Conservation (phyloP, 2,329 filamentous ascomycete species). For the Fonsecaea monophora region DNA sequence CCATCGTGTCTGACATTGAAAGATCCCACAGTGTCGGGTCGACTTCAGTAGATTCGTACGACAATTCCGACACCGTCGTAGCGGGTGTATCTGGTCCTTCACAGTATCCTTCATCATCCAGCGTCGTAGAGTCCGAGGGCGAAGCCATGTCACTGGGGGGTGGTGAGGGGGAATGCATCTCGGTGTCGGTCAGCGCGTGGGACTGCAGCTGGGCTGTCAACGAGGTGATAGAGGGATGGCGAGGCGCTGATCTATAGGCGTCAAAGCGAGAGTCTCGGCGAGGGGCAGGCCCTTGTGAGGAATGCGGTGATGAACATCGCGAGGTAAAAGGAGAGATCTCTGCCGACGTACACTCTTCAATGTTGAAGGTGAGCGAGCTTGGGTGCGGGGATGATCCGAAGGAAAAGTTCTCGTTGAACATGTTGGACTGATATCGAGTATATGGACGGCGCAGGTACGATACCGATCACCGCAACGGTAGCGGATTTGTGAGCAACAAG, state of each 20-base stretch:
- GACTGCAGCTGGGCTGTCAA: constrained; percentile 38
- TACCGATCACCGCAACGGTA: background rate
- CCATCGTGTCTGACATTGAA: constrained; percentile 37
- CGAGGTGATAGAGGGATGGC: constrained; percentile 37
- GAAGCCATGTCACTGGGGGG: constrained; percentile 26
- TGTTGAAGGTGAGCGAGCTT: constrained; percentile 10
- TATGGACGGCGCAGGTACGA: background rate
- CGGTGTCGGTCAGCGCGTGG: constrained; percentile 36
- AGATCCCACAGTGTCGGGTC: constrained; percentile 40
- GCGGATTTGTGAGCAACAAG: background rate
- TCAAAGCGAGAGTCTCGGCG: constrained; percentile 39
- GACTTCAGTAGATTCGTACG: constrained; percentile 33
- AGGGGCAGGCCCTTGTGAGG: constrained; percentile 15
- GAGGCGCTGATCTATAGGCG: constrained; percentile 31
- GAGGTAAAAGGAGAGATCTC: constrained; percentile 41
- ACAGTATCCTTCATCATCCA: constrained; percentile 38
- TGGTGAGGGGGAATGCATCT: constrained; percentile 31
- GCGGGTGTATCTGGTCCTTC: constrained; percentile 38
- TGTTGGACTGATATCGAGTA: constrained; percentile 19
- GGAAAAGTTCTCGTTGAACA: constrained; percentile 42
- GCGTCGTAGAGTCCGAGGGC: constrained; percentile 23
- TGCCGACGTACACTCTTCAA: constrained; percentile 32
- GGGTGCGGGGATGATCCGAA: constrained; percentile 34
- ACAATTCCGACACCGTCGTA: constrained; percentile 33
- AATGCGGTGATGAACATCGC: constrained; percentile 36